Conservation (phyloP, 2,329 filamentous ascomycete genomes). For the Arachnomyces sp. region DNA sequence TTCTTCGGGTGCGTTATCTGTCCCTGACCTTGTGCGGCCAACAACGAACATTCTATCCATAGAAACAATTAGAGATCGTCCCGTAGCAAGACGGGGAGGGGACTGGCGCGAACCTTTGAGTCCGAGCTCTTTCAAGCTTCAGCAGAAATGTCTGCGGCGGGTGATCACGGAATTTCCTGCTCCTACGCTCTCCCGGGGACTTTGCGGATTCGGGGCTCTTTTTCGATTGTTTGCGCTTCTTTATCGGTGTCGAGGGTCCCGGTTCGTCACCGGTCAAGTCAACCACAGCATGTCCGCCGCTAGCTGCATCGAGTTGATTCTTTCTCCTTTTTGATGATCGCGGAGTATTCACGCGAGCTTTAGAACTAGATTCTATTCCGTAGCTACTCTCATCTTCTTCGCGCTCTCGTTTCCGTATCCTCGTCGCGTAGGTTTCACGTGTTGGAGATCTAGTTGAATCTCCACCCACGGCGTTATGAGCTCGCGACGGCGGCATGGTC, state of each 20-base stretch:
- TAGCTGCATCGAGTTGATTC: constrained; percentile 5
- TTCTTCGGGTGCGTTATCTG: constrained; percentile 40
- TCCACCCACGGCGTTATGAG: too few relatives aligned
- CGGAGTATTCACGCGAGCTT: constrained; percentile 1
- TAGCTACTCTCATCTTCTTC: too few relatives aligned
- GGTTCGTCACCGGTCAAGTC: constrained; percentile 13
- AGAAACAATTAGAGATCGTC: neutral
- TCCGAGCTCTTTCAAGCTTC: constrained; percentile 41
- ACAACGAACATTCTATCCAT: constrained; percentile 47
- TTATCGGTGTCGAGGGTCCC: neutral
- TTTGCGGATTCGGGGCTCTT: constrained; percentile 11
- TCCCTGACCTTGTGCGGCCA: constrained; percentile 38
- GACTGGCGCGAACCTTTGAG: constrained; percentile 32
- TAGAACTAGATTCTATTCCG: too few relatives aligned
- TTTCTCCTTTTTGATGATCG: constrained; percentile 8
- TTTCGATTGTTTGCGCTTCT: neutral
- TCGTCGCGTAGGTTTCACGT: too few relatives aligned
- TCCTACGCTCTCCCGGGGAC: constrained; percentile 30
- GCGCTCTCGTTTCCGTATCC: too few relatives aligned
- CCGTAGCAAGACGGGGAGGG: neutral
- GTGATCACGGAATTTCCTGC: constrained; percentile 32
- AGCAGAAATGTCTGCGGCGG: constrained; percentile 40
- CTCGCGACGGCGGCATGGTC: too few relatives aligned
- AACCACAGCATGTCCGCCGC: constrained; percentile 8
- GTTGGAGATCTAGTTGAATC: too few relatives aligned